Evolutionary conservation across 768 basidiomycete species (phyloP), one percentile per base, ranked within the genome.

Genomic region (Mycena chlorophos): DNA sequence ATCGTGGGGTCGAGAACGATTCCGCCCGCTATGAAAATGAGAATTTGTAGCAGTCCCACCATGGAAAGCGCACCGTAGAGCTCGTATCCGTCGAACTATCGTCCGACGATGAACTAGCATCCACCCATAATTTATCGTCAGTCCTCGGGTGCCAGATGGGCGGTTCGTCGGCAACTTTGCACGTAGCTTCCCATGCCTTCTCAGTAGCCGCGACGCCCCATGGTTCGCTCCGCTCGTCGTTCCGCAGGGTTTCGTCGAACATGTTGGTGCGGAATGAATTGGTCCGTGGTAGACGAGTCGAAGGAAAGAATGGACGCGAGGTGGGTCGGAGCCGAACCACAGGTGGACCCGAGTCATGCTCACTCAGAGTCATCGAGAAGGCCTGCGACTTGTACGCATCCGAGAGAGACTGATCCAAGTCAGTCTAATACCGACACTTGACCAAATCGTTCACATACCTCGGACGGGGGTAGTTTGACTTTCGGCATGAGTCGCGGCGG

Each of bases 241-340:
- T 25, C 4, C 8, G n/a, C 10, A 46, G 45, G 5, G 23, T n/a
- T 6, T 56, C 25, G 29, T 14, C 31, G 31, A 31, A 30, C 53
- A 55, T 55, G 54, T 23, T 46, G n/a, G 3, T 28, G 37, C 26
- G 16, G 26, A n/a, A 23, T 26, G 51, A 51, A 40, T 31, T 54
- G 59, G 40, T 19, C 50, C 52, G 42, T 10, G 55, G 50, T 16
- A 45, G 49, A 31, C 22, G 22, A 17, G 27, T 23, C 6, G 26
- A 13, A 46, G 22, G 20, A 5, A 27, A 46, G 20, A 26, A 22
- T 46, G 40, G 40, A n/a, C n/a, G 17, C 26, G 45, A 6, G 20
- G 42, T 17, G 20, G 40, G 49, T 1, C 56, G 52, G 56, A 61
- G 60, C 50, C 60, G 55, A 51, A 54, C 55, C 25, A 61, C 20